Evolutionary conservation across 495 filamentous ascomycete species (phyloP), one percentile per base, ranked within the genome.

Genomic region (Beverwykella pulmonaria): DNA sequence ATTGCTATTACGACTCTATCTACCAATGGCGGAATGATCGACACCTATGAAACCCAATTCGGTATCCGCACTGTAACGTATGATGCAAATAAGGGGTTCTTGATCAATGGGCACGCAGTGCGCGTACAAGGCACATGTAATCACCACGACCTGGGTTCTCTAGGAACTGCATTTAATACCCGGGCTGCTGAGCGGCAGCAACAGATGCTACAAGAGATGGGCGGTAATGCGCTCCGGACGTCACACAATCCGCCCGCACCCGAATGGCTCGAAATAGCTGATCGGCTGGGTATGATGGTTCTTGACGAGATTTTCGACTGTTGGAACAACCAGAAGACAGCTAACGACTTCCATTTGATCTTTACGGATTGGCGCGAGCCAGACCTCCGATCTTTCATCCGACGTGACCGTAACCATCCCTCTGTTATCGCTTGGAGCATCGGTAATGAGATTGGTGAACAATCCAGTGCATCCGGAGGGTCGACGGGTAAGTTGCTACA

Each of bases 321-420:
- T 41, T 83, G 81, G 82, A 68, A 65, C 25, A 57, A 27, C 17
- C 25, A 48, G n/a, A 84, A 84, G 69, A 76, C 69, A 1, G 54
- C 30, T 1, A 79, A 82, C 61, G 81, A 83, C 64, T 84, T 77
- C 61, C 78, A 81, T 54, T 63, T 78, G 14, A 76, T 83, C 52
- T 84, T 79, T 48, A 32, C 67, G 0, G 78, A 81, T 59, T 84
- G 82, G 81, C 72, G 77, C 56, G 80, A 83, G 70, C 70, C 76
- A 4, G 79, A 84, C 61, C 75, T 83, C 8, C 78, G 81, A 0
- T 61, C 68, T 0, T 82, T 82, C 49, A 62, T 83, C 53, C 76
- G 79, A 2, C 77, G 80, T 6, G 82, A 84, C 54, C 76, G 80
- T 7, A 84, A 84, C 68, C 81, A 84, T 59, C 80, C 82, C 7